Base-by-base conservation (phyloP, 2,329 filamentous ascomycete genomes). In the Lasiodiplodia theobromae region DNA sequence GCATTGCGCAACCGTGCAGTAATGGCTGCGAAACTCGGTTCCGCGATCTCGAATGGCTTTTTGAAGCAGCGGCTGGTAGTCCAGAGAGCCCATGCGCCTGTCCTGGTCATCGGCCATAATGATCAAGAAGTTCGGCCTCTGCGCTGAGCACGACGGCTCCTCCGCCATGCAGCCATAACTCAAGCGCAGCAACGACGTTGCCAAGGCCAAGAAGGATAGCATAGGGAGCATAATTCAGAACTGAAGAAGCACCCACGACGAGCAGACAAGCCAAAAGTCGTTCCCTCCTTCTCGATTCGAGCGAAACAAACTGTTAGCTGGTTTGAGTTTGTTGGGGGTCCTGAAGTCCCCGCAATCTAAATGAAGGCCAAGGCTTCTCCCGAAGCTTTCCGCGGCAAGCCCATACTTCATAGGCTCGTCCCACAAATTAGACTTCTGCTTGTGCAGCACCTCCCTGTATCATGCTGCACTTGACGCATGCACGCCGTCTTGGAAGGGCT, bases 21-120 rank as follows among this genome's bases (percentile, higher is more conserved):
- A 92, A 72, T 92, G 90, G 49, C 86, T 86, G 58, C 80, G 79
- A 70, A 87, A 92, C 1, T 82, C 83, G 0, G 87, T 89, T 0
- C 89, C 90, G 65, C 87, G 79, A 0, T 87, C 79, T 16, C 83
- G 75, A 0, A 92, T 74, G 71, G 90, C 83, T 71, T 88, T 84
- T 57, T 86, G 78, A 0, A 90, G 78, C 1, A 82, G 78, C 0
- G 87, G 87, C 82, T 89, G 89, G 69, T 90, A 90, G 0, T 85
- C 80, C 3, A 91, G 74, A 0, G 88, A 91, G 57, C 87, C 80
- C 71, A 92, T 80, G 44, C 87, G 84, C 1, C 87, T 77, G 73
- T 92, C 89, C 73, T 92, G 89, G 70, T 92, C 90, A 70, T 92
- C 90, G 0, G 88, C 89, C 51, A 92, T 81, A 68, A 92, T 87